Evolutionary conservation across 768 basidiomycete genomes (phyloP).

Genomic region (Tylopilus sp.): DNA sequence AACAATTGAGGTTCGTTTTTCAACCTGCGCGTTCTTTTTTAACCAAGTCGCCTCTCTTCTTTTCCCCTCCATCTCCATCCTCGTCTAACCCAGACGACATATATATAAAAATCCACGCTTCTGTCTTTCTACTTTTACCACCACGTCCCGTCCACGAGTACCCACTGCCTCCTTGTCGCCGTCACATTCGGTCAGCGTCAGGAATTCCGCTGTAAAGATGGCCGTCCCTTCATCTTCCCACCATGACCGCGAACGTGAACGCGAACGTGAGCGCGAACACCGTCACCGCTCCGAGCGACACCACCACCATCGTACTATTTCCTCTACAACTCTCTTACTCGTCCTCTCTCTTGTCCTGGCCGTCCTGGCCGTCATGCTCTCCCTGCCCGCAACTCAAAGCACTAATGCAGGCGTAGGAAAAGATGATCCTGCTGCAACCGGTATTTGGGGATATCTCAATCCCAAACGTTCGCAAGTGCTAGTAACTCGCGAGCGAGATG

Average conservation of each 20-base stretch:
- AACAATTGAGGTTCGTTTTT: constrained; percentile 26
- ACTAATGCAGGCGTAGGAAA: constrained; percentile 29
- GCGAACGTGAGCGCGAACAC: constrained; percentile 52
- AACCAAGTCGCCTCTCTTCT: constrained; percentile 11
- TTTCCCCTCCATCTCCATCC: constrained; percentile 8
- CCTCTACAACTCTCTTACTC: constrained; percentile 83
- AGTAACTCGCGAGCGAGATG: constrained; percentile 72
- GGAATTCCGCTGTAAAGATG: constrained; percentile 51
- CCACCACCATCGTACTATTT: constrained; percentile 82
- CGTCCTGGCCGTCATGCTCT: constrained; percentile 88
- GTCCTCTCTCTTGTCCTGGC: constrained; percentile 83
- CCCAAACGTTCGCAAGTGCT: constrained; percentile 82
- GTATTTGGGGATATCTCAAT: constrained; percentile 70
- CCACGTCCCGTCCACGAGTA: constrained; percentile 64
- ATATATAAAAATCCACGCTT: neutral
- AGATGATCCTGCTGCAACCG: constrained; percentile 40
- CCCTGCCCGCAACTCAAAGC: constrained; percentile 61
- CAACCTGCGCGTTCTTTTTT: constrained; percentile 21
- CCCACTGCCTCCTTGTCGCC: constrained; percentile 79
- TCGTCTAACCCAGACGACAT: constrained; percentile 20
- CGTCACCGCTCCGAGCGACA: constrained; percentile 61
- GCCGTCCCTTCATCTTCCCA: constrained; percentile 85
- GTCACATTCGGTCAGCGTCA: constrained; percentile 58
- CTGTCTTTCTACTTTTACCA: constrained; percentile 29
- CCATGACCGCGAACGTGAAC: constrained; percentile 52